A percentile compares a stretch with the other conserved stretches of the same genome.
Conservation (phyloP, 495 filamentous ascomycete genomes). For the Penicillium pulvis region DNA sequence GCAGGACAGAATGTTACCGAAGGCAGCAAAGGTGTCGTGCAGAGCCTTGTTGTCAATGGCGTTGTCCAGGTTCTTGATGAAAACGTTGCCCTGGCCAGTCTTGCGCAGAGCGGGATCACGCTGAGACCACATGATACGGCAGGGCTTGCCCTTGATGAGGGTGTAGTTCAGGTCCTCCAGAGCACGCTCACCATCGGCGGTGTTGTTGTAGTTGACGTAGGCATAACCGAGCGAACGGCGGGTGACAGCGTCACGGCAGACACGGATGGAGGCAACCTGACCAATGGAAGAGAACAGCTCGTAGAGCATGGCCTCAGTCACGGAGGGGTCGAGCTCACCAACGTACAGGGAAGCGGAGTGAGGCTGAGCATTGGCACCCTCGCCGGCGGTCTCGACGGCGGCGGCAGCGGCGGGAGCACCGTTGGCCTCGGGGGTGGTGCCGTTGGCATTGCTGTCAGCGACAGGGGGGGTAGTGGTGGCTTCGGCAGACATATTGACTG, state of each 20-base stretch:
- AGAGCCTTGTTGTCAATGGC: conserved; percentile 99
- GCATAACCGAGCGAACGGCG: conserved; percentile 98
- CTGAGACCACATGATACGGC: conserved; percentile 99
- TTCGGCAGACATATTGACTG: conserved; percentile 51
- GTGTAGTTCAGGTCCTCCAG: conserved; percentile 99
- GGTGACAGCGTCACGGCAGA: conserved; percentile 98
- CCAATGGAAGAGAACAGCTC: conserved; percentile 99
- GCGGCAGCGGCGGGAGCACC: conserved; percentile 31
- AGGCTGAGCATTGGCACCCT: conserved; percentile 72
- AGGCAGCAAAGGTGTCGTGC: conserved; percentile 98
- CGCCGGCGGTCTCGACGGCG: conserved; percentile 36
- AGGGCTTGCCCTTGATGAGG: conserved; percentile 96
- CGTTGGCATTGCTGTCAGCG: conserved; percentile 44
- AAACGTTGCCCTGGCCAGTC: conserved; percentile 98
- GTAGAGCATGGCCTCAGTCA: conserved; percentile 99
- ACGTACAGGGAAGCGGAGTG: conserved; percentile 98
- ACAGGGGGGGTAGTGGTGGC: conserved; percentile 44
- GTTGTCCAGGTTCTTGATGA: conserved; percentile 99
- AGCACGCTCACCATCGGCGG: conserved; percentile 92
- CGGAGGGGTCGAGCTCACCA: conserved; percentile 93
- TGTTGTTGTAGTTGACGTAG: conserved; percentile 99
- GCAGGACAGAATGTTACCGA: conserved; percentile 98
- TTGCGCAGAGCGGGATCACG: conserved; percentile 98
- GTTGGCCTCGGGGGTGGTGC: conserved; percentile 39
- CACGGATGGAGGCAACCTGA: conserved; percentile 98